Base-by-base conservation (phyloP, 2,329 filamentous ascomycete genomes). In the Ceratocystis destructans region DNA sequence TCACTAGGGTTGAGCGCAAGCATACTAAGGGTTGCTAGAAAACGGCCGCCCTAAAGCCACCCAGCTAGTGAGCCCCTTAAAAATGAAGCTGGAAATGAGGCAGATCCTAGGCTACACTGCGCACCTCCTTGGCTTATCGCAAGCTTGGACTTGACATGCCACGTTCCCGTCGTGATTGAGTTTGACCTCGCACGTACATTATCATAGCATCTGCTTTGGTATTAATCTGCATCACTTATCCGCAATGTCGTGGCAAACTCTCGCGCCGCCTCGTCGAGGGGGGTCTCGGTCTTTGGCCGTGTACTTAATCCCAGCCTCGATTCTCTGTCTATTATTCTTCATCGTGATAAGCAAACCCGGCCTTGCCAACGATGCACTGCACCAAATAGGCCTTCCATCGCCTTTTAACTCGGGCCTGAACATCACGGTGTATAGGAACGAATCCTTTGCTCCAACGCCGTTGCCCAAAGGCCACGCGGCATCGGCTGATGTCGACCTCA, bases 401-500 rank as follows among this genome's bases (percentile, higher is more conserved):
- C 62, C 62, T 0, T 67, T 53, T 17, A 37, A 20, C n/a, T 64
- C 53, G 7, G 70, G 69, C 15, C 69, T 73, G 2, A 77, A 77
- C 61, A 73, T 77, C 10, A 76, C 75, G 2, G 67, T 72, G 20
- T 70, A 73, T 37, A 70, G 68, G n/a, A 69, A 72, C 5, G 69
- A 70, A 5, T 69, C 75, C 0, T 68, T 78, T 3, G 73, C 72
- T 1, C 74, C 75, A 0, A 68, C 70, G 31, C 75, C 74, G 10
- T 71, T 77, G 1, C 76, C 76, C 1, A 69, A 70, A 2, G 72
- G 75, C 8, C 75, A 76, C 55, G 70, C 76, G 1, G 37, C 25
- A 12, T 69, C 72, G 1, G 73, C 72, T 2, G 72, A 77, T 37
- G 72, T 73, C 15, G 73, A 74, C 33, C 70, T 73, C 28, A 77